Evolutionary conservation across 768 basidiomycete genomes (phyloP).

Genomic region (Lanmaoa rubissima): DNA sequence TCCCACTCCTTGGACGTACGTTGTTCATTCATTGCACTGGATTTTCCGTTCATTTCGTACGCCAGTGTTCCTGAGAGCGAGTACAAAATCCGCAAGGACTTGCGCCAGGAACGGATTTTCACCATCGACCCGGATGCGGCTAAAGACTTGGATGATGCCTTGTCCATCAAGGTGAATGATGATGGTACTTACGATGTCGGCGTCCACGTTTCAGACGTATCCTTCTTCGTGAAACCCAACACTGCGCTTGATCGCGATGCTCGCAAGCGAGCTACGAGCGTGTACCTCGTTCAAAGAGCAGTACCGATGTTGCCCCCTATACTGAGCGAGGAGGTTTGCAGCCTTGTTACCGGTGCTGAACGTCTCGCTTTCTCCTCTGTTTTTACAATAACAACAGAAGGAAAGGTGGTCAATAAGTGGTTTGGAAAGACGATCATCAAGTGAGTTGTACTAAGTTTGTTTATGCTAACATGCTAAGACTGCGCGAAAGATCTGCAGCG

Average conservation of each 20-base stretch:
- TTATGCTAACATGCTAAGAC: constrained; percentile 1
- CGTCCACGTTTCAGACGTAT: constrained; percentile 96
- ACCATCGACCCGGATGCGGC: constrained; percentile 90
- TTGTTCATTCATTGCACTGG: background rate
- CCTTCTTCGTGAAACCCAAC: constrained; percentile 91
- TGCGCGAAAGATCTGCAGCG: constrained; percentile 67
- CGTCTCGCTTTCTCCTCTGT: constrained; percentile 88
- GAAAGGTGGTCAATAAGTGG: constrained; percentile 81
- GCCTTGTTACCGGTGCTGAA: constrained; percentile 83
- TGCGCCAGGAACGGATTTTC: constrained; percentile 83
- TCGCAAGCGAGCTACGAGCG: constrained; percentile 93
- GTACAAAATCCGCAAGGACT: constrained; percentile 82
- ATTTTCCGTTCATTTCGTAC: constrained; percentile 9
- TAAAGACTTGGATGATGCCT: constrained; percentile 92
- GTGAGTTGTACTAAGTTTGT: constrained; percentile 40
- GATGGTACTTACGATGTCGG: constrained; percentile 93
- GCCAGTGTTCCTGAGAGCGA: constrained; percentile 85
- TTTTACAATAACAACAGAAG: constrained; percentile 84
- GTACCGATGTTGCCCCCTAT: constrained; percentile 97
- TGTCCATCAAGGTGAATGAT: constrained; percentile 85
- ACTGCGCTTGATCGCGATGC: constrained; percentile 98
- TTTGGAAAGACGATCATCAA: constrained; percentile 92
- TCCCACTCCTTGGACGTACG: constrained; percentile 91
- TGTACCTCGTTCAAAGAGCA: constrained; percentile 93
- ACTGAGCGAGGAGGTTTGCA: constrained; percentile 92